Evolutionary conservation across 257 asterid genomes (phyloP), one percentile per base, ranked within the genome.

Genomic region (Penstemon davidsonii): DNA sequence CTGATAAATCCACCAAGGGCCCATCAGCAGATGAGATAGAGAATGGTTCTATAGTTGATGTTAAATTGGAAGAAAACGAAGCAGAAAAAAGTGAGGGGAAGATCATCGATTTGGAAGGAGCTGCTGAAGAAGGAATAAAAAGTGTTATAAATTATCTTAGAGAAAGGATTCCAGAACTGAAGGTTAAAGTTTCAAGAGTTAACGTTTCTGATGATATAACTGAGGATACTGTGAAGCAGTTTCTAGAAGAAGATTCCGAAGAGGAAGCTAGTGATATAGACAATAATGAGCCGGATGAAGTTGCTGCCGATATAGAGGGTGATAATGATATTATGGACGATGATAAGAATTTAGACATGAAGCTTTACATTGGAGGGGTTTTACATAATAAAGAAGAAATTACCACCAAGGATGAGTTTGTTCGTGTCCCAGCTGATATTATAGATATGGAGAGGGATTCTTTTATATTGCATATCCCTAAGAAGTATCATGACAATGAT

Each of bases 301-400:
- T 82, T 78, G 45, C 84, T 45, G 33, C 33, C 33, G 33, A 25
- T 25, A 25, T 25, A 25, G 33, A 25, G 2, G 33, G 33, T 25
- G 88, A 88, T 71, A 74, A 72, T 36, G 84, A 79, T 57, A 70
- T 65, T 3, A 46, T 47, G 53, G 90, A 81, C 69, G 90, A 87
- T 62, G 95, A 25, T 25, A 25, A 25, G 33, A 25, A 25, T 25
- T 25, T 25, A 25, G 33, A 87, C 73, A 79, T 77, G 77, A 93
- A 88, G 80, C 90, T 93, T 63, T 86, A 85, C 69, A 78, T 92
- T 57, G 98, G 98, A 72, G 98, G 97, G 66, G 88, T 93, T 67
- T 71, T 88, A 55, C 98, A 88, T 70, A 83, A 88, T 73, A 86
- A 87, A 79, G 98, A 88, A 59, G 94, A 84, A 33, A 65, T 42